Conservation (phyloP, 2,329 filamentous ascomycete genomes). For the Thielaviopsis cerberus region DNA sequence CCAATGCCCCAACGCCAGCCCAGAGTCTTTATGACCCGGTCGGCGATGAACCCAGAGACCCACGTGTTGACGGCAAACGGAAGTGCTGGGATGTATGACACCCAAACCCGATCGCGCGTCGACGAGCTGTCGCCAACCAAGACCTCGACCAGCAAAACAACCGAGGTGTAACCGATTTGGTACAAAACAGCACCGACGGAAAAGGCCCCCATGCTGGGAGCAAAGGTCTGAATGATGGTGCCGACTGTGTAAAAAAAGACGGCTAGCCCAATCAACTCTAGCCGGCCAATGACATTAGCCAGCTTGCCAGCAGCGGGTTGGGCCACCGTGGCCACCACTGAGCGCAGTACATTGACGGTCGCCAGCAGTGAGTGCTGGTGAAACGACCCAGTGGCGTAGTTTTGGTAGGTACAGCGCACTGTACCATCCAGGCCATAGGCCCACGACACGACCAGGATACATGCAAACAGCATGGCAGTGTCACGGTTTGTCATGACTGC, state of each 20-base stretch:
- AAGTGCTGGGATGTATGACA: conserved; percentile 41
- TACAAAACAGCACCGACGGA: conserved; percentile 40
- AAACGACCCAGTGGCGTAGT: conserved; percentile 33
- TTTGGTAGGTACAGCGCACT: conserved; percentile 36
- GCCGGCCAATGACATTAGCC: conserved; percentile 43
- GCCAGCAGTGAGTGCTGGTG: conserved; percentile 34
- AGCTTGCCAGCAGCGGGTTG: conserved; percentile 39
- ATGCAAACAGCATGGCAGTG: conserved; percentile 37
- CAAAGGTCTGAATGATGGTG: conserved; percentile 36
- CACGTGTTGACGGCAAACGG: conserved; percentile 47
- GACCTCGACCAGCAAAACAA: conserved; percentile 43
- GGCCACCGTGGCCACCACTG: conserved; percentile 40
- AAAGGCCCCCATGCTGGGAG: conserved; percentile 31
- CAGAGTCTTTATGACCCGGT: conserved; percentile 27
- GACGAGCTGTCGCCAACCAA: conserved; percentile 46
- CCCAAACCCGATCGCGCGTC: conserved; percentile 41
- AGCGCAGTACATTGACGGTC: conserved; percentile 37
- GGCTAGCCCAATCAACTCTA: conserved; percentile 36
- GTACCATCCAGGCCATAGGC: conserved; percentile 42
- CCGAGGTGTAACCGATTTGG: conserved; percentile 43
- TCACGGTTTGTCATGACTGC: conserved; percentile 32
- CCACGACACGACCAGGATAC: conserved; percentile 45
- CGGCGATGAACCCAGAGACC: conserved; percentile 39
- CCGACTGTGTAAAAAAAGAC: conserved; percentile 41
- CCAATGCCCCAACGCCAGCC: conserved; percentile 45